These are phyloP conservation scores for Albifimbria verrucaria DNA, from an alignment of 2,329 filamentous ascomycete genomes.

Conservation along the genomic window DNA sequence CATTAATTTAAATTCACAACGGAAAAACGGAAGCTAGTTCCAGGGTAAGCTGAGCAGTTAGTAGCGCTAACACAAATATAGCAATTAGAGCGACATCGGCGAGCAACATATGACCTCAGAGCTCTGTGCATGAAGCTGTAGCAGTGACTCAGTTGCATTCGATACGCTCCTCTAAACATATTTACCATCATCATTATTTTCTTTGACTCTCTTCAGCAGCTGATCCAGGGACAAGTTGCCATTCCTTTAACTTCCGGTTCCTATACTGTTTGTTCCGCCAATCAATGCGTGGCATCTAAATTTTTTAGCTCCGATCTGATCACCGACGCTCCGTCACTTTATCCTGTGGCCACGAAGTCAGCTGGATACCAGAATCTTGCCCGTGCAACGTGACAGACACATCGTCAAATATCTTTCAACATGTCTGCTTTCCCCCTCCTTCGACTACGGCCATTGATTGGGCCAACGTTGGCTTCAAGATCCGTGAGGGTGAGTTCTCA, in stretches of 20 bases:
- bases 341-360: neutral
- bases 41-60: neutral
- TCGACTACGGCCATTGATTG: slow-evolving; percentile 85
- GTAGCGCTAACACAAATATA: neutral
- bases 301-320: neutral
- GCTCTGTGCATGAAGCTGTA: neutral
- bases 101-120: neutral
- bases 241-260: too few species aligned
- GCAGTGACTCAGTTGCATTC: neutral
- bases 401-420: slow-evolving; percentile 5
- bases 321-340: neutral
- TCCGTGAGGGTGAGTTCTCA: slow-evolving; percentile 70
- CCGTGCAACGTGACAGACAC: neutral
- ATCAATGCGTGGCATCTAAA: neutral
- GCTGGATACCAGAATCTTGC: neutral
- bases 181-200: neutral
- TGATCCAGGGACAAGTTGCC: neutral
- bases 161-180: too few species aligned
- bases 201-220: neutral
- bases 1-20: too few species aligned
- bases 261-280: too few species aligned
- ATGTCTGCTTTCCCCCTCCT: slow-evolving; percentile 69
- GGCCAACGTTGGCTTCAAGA: slow-evolving; percentile 87
- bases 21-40: too few species aligned
- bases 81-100: neutral